Evolutionary conservation across 2,329 filamentous ascomycete species (phyloP).

Genomic region (Chrysoporthe cubensis): DNA sequence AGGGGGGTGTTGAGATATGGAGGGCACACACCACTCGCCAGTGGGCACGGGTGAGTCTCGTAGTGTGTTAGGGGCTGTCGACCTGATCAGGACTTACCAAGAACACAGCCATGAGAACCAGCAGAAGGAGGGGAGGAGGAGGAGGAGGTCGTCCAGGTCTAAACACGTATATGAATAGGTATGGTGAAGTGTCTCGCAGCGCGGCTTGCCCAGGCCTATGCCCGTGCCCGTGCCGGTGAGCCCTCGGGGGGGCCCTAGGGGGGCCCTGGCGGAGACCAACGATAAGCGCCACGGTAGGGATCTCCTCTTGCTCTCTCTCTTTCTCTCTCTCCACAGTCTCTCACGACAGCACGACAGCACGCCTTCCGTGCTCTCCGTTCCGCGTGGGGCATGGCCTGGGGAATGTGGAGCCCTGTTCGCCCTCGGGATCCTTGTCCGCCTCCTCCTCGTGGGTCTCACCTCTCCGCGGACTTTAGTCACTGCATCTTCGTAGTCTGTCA

Average conservation of each 20-base stretch:
- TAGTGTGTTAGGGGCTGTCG: neutral
- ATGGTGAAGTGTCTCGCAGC: constrained; percentile 5
- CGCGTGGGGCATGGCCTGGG: neutral
- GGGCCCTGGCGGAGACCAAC: neutral
- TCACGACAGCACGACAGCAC: too few relatives aligned
- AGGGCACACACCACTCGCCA: neutral
- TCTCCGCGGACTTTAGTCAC: neutral
- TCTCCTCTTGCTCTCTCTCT: too few relatives aligned
- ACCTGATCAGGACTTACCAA: neutral
- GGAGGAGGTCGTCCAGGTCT: neutral
- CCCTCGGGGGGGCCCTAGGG: neutral
- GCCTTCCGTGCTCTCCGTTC: too few relatives aligned
- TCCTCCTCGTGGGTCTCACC: neutral
- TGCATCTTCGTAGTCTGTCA: constrained; percentile 12
- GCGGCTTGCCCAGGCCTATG: constrained; percentile 13
- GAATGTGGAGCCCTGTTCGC: neutral
- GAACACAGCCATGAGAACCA: too few relatives aligned
- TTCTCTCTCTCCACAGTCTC: too few relatives aligned
- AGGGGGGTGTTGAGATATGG: neutral
- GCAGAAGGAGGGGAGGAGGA: neutral
- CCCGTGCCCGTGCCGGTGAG: neutral
- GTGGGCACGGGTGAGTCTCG: neutral
- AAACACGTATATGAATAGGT: constrained; percentile 1
- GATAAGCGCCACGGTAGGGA: neutral
- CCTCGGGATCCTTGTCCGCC: neutral